phyloP scores from a whole-genome alignment of 768 basidiomycete species.

The Trametes maxima region DNA sequence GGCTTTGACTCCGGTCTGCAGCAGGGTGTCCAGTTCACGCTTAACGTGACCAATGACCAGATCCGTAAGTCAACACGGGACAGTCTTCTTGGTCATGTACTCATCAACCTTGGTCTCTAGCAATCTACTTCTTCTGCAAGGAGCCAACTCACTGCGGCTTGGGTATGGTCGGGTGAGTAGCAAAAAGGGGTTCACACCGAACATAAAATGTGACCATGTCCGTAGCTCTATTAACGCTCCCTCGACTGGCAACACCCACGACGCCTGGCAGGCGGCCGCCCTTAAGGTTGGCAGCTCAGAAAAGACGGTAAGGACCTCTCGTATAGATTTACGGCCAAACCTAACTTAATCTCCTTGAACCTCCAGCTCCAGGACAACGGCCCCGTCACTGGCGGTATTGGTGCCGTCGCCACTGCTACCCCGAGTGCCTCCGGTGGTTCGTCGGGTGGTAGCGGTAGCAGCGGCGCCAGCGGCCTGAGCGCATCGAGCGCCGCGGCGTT shows the following conservation, averaged over 20 bases:
- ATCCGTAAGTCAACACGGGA: constrained; percentile 41
- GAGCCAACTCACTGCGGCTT: constrained; percentile 47
- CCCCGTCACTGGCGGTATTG: constrained; percentile 45
- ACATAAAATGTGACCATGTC: not conserved
- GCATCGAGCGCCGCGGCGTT: constrained; percentile 14
- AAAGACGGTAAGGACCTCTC: constrained; percentile 34
- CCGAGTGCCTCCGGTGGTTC: constrained; percentile 27
- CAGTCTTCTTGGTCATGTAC: not conserved
- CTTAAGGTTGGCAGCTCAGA: constrained; percentile 39
- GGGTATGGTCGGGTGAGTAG: constrained; percentile 49
- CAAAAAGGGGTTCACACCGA: not conserved
- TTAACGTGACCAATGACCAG: constrained; percentile 50
- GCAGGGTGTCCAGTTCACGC: constrained; percentile 43
- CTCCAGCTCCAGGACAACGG: constrained; percentile 42
- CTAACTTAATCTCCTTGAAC: constrained; percentile 14
- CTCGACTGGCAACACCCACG: constrained; percentile 45
- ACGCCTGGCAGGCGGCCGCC: constrained; percentile 45
- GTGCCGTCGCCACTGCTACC: constrained; percentile 38
- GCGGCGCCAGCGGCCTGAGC: constrained; percentile 5
- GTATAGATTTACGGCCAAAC: no score
- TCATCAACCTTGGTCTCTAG: constrained; percentile 32
- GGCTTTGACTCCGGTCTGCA: constrained; percentile 57
- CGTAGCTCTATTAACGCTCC: constrained; percentile 50
- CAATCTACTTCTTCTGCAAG: constrained; percentile 63
- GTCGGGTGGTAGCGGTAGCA: not conserved